Evolutionary conservation across 176 grass and related monocot genomes (phyloP).

Genomic region (Zizania latifolia): DNA sequence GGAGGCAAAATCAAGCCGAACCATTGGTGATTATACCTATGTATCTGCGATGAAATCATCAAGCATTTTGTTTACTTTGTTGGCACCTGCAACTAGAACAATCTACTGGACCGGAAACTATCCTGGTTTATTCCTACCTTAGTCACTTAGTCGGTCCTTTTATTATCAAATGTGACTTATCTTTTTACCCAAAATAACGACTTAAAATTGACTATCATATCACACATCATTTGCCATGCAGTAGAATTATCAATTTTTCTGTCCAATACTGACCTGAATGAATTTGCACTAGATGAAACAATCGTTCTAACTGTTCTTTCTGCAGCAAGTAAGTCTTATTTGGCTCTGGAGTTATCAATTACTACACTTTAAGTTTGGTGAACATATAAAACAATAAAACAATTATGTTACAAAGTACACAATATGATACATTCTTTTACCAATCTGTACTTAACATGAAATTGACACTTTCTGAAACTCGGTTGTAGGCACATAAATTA

Average conservation of each 20-base stretch:
- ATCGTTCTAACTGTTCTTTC: constrained; percentile 56
- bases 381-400: not conserved
- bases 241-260: constrained; percentile 61
- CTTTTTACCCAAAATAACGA: not conserved
- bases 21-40: constrained; percentile 37
- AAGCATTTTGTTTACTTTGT: constrained; percentile 50
- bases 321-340: constrained; percentile 54
- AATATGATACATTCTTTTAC: not conserved
- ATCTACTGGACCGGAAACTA: constrained; percentile 67
- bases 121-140: constrained; percentile 40
- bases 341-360: not conserved
- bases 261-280: constrained; percentile 38
- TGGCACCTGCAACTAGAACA: constrained; percentile 67
- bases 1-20: constrained; percentile 53
- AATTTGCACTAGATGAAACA: constrained; percentile 55
- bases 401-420: not conserved
- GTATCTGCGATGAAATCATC: constrained; percentile 51
- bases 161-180: not conserved
- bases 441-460: not conserved
- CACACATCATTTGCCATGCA: constrained; percentile 23
- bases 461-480: not conserved
- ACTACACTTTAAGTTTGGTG: not conserved
- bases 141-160: constrained; percentile 2
- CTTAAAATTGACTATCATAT: not conserved
- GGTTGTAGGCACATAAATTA: not conserved